phyloP scores from a whole-genome alignment of 1,284 basidiomycete genomes.

The Trichosporon faecale region DNA sequence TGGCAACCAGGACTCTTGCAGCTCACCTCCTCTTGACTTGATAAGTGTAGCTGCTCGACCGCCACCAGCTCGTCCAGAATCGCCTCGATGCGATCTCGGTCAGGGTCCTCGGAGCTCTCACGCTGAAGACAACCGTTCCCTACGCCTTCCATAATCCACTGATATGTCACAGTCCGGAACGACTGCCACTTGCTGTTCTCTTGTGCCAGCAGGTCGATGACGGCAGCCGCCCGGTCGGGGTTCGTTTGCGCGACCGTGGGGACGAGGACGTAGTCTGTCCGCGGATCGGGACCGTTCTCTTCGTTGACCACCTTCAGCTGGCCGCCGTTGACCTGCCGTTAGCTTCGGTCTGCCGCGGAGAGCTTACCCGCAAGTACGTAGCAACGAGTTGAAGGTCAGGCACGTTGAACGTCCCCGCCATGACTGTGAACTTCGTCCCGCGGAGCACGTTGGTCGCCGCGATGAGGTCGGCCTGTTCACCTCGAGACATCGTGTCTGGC shows the following conservation, averaged over 20 bases:
- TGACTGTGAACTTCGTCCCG: not conserved
- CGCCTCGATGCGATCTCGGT: not conserved
- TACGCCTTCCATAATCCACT: not conserved
- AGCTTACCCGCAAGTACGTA: not conserved
- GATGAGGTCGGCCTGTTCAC: not conserved
- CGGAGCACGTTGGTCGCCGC: not conserved
- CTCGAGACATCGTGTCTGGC: not conserved
- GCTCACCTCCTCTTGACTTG: not conserved
- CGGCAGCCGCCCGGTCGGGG: not conserved
- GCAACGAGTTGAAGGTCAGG: not conserved
- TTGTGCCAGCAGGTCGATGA: not conserved
- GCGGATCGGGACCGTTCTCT: not conserved
- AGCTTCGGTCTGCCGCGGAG: not conserved
- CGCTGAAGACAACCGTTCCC: not conserved
- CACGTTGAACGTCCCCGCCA: not conserved
- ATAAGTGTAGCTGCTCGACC: not conserved
- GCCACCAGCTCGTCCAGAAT: not conserved
- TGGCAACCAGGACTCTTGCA: not conserved
- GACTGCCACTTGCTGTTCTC: not conserved
- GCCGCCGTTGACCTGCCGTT: not conserved
- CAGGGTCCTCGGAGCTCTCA: not conserved
- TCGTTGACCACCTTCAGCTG: not conserved
- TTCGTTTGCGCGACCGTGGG: not conserved
- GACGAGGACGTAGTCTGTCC: not conserved
- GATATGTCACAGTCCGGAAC: not conserved